Conservation (phyloP, 2,329 filamentous ascomycete species). For the Cladosporium sp. region DNA sequence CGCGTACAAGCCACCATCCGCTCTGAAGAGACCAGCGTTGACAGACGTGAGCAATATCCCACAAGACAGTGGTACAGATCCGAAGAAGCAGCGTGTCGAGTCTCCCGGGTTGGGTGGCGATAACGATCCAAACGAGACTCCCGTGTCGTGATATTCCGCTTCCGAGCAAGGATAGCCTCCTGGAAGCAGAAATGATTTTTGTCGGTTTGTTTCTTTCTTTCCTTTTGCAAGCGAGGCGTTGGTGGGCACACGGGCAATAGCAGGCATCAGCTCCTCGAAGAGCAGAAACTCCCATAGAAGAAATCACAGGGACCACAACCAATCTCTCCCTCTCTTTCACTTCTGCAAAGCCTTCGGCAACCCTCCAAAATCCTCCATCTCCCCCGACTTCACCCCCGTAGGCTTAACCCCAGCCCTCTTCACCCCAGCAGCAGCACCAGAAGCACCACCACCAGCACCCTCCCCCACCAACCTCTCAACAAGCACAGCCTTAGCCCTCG, state of each 20-base stretch:
- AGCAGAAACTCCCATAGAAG: not conserved
- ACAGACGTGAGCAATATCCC: constrained; percentile 44
- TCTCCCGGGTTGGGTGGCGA: constrained; percentile 8
- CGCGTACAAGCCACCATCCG: constrained; percentile 42
- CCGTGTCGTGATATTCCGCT: constrained; percentile 8
- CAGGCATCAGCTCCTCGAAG: constrained; percentile 1
- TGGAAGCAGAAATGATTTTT: not conserved
- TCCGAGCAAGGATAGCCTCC: not conserved
- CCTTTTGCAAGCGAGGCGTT: constrained; percentile 10
- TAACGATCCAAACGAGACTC: not conserved
- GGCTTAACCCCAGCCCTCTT: constrained; percentile 22
- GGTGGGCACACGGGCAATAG: not conserved
- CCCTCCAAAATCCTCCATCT: constrained; percentile 37
- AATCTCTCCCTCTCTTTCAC: not conserved
- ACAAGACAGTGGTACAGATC: constrained; percentile 32
- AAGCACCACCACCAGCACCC: constrained; percentile 37
- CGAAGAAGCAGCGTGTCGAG: constrained; percentile 39
- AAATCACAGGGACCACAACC: not conserved
- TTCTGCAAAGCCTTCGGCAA: constrained; percentile 15
- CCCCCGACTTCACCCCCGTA: constrained; percentile 15
- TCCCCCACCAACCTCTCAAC: constrained; percentile 66
- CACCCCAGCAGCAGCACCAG: constrained; percentile 11
- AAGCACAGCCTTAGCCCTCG: constrained; percentile 77
- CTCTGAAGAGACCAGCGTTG: constrained; percentile 34
- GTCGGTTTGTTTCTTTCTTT: not conserved